Evolutionary conservation across 306 rosid species (phyloP), one percentile per base, ranked within the genome.

Genomic region (Astragalus membranaceus): DNA sequence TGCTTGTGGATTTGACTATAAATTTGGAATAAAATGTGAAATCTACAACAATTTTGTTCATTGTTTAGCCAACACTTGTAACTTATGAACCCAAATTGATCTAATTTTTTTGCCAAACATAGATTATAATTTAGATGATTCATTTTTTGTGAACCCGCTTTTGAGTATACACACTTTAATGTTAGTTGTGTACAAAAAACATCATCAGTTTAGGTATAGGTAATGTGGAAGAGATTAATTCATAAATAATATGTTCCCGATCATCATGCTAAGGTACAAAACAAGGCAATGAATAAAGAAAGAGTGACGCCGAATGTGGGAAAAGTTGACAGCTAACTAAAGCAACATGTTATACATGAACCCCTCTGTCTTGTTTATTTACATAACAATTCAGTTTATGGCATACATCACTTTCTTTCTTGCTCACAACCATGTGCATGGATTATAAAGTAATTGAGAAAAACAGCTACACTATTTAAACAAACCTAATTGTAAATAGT

Each of bases 251-350:
- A 46, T 72, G 11, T 66, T 76, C 14, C 37, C 69, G 63, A 56
- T 76, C 44, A 58, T 66, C n/a, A 60, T 55, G 69, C 7, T 72
- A 47, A 41, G 78, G 67, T 64, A 63, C 79, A 73, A 64, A 64
- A 66, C 71, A 78, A 54, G 46, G 75, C 55, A 81, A 68, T 9
- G 37, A 59, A 73, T 62, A 39, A 77, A 55, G 74, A 73, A 77
- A 55, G 71, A 73, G 63, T 15, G 15, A 77, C n/a, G 53, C 59
- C 67, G 65, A 68, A 39, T 64, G 73, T 71, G 29, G 67, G 49
- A 63, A 81, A 75, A 81, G 85, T 81, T 73, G 79, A 73, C 82
- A 81, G 82, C 82, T 77, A 74, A 74, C 47, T 74, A 74, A 82
- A 69, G 75, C 80, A 74, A 75, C 68, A 53, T 46, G 50, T 26